These are phyloP conservation scores for Eleusine coracana DNA, from an alignment of 176 grass and related monocot species.

Conservation along the genomic window DNA sequence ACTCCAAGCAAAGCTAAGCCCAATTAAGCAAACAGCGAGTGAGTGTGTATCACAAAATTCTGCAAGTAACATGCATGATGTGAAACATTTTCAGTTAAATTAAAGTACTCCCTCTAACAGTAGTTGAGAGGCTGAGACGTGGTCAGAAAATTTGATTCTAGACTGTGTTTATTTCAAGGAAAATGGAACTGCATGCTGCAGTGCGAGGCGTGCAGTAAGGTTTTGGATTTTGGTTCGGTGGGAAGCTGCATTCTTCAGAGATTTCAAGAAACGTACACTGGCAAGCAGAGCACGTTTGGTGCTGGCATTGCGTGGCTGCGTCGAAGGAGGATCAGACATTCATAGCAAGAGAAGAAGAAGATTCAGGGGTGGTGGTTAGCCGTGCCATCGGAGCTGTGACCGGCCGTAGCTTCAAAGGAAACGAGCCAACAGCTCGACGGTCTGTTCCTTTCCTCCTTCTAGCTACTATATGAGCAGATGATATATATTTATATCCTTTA, in stretches of 20 bases:
- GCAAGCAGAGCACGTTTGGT: neutral
- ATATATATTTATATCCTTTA: too few relatives aligned
- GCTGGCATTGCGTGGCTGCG: neutral
- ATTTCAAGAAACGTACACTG: neutral
- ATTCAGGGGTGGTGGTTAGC: conserved; percentile 18
- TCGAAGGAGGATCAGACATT: neutral
- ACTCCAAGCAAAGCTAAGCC: neutral
- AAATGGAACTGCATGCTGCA: neutral
- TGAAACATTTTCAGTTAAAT: neutral
- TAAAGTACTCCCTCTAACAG: neutral
- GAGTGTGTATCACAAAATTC: too few relatives aligned
- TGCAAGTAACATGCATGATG: neutral
- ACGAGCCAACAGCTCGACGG: neutral
- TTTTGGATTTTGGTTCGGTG: conserved; percentile 26
- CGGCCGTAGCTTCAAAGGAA: conserved; percentile 55
- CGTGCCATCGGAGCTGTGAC: neutral
- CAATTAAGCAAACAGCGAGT: conserved; percentile 5
- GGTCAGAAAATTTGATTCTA: neutral
- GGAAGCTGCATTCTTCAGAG: conserved; percentile 6
- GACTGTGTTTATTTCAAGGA: neutral
- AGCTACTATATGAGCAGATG: conserved; percentile 1
- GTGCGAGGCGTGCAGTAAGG: conserved; percentile 24
- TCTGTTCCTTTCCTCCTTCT: neutral
- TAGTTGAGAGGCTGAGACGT: neutral
- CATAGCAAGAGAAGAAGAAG: neutral